Evolutionary conservation across 768 basidiomycete species (phyloP).

Genomic region (Suillus bovinus): DNA sequence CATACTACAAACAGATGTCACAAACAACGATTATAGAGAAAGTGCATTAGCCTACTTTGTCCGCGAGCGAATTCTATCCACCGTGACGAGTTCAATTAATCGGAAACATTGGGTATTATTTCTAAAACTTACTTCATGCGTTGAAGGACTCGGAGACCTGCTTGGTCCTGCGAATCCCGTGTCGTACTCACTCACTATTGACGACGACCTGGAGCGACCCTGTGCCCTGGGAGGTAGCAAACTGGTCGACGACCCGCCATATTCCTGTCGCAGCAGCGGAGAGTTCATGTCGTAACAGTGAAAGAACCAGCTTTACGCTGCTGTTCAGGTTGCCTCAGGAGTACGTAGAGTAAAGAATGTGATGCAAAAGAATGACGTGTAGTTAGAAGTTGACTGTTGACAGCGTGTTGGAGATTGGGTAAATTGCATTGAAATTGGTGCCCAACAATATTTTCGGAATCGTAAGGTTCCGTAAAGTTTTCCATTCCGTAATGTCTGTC

Average conservation of each 20-base stretch:
- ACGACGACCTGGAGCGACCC: constrained; percentile 19
- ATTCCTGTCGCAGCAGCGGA: constrained; percentile 27
- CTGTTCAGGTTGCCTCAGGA: constrained; percentile 5
- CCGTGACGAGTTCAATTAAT: not conserved
- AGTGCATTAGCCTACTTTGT: constrained; percentile 21
- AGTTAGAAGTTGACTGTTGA: constrained; percentile 6
- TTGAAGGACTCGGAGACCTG: constrained; percentile 30
- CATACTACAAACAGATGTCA: constrained; percentile 31
- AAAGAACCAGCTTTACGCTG: constrained; percentile 1
- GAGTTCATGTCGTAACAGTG: constrained; percentile 24
- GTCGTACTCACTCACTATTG: constrained; percentile 17
- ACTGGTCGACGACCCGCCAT: constrained; percentile 27
- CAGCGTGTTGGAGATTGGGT: not conserved
- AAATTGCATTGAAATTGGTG: constrained; percentile 5
- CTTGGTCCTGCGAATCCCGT: constrained; percentile 17
- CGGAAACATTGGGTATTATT: not conserved
- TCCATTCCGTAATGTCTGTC: not conserved
- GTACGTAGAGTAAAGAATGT: constrained; percentile 18
- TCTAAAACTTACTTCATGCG: constrained; percentile 25
- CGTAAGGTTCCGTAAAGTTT: constrained; percentile 5
- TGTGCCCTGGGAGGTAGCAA: constrained; percentile 22
- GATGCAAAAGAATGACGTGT: constrained; percentile 18
- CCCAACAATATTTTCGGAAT: constrained; percentile 3
- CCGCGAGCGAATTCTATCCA: constrained; percentile 29
- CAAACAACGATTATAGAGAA: not conserved